Evolutionary conservation across 306 rosid genomes (phyloP).

Genomic region (Sicyos baderoa): DNA sequence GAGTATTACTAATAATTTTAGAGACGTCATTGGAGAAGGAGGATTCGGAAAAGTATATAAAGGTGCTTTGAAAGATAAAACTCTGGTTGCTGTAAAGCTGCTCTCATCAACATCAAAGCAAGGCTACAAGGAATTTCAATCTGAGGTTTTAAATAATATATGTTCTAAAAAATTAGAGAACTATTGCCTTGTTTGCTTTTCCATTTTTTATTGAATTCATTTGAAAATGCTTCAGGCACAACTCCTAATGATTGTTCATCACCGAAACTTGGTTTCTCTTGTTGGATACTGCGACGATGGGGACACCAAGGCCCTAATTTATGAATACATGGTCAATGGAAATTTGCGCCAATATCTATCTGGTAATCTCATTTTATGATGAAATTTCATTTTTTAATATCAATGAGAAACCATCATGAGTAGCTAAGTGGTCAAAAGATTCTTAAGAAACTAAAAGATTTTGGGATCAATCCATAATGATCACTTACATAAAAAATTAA

Average conservation of each 20-base stretch:
- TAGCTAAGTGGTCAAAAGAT: no score
- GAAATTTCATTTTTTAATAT: background rate
- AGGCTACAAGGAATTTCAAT: constrained; percentile 28
- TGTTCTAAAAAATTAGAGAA: background rate
- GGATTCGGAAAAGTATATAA: no score
- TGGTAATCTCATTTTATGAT: background rate
- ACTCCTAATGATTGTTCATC: constrained; percentile 25
- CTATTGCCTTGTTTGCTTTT: background rate
- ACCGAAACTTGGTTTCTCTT: constrained; percentile 25
- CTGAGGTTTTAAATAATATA: constrained; percentile 21
- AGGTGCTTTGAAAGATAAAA: no score
- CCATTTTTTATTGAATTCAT: background rate
- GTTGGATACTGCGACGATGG: constrained; percentile 33
- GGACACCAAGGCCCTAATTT: constrained; percentile 21
- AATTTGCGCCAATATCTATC: constrained; percentile 16
- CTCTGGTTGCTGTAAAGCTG: constrained; percentile 21
- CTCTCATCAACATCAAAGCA: constrained; percentile 30
- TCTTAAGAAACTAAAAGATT: no score
- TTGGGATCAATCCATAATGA: no score
- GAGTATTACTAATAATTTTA: no score
- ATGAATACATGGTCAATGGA: constrained; percentile 26
- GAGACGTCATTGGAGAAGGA: no score
- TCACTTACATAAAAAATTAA: no score
- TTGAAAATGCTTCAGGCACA: constrained; percentile 9
- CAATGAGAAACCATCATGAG: no score